phyloP scores from a whole-genome alignment of 2,329 filamentous ascomycete genomes.

The Alternaria brassicicola region DNA sequence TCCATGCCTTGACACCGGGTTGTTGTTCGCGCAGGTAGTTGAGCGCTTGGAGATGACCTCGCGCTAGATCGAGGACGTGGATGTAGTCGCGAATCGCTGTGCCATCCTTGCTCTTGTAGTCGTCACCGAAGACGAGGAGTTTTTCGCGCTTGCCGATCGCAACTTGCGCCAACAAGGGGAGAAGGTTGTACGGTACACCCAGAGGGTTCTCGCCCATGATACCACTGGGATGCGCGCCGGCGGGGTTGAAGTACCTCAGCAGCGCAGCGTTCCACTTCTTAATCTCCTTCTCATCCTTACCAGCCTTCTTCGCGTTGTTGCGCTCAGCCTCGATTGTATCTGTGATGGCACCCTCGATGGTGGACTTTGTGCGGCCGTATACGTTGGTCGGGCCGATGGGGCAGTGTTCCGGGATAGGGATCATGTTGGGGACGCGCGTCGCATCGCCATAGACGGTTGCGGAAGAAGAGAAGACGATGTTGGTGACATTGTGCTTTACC shows the following conservation, averaged over 20 bases:
- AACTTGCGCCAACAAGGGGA: constrained; percentile 92
- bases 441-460: constrained; percentile 98
- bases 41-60: constrained; percentile 85
- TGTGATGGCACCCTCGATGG: constrained; percentile 88
- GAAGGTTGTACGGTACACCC: constrained; percentile 92
- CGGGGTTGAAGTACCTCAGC: constrained; percentile 97
- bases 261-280: constrained; percentile 92
- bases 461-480: constrained; percentile 98
- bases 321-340: constrained; percentile 89
- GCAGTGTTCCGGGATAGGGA: constrained; percentile 96
- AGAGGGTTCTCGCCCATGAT: constrained; percentile 99
- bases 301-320: constrained; percentile 78
- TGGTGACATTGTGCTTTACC: constrained; percentile 86
- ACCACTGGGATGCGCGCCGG: constrained; percentile 89
- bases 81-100: constrained; percentile 98
- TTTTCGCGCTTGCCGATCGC: constrained; percentile 95
- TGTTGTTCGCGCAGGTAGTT: constrained; percentile 84
- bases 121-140: constrained; percentile 90
- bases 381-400: constrained; percentile 96
- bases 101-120: constrained; percentile 88
- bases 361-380: constrained; percentile 95
- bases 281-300: constrained; percentile 61
- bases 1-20: constrained; percentile 94
- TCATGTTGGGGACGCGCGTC: constrained; percentile 96
- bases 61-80: constrained; percentile 88